Evolutionary conservation across 257 asterid species (phyloP).

Genomic region (Lithospermum erythrorhizon): DNA sequence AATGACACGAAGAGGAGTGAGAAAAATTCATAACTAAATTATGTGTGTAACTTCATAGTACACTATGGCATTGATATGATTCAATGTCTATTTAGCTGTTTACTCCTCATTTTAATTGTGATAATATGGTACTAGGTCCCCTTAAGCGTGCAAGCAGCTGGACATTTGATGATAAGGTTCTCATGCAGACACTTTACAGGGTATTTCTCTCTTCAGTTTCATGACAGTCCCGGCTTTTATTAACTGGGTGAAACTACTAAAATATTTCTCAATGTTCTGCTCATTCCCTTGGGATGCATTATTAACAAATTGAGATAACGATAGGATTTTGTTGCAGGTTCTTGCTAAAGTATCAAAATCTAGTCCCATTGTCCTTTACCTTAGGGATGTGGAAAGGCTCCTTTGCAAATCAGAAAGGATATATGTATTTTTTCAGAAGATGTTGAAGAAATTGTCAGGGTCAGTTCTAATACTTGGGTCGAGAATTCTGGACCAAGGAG

Average conservation of each 20-base stretch:
- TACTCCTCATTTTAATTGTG: neutral
- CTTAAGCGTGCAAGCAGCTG: conserved; percentile 54
- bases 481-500: conserved; percentile 38
- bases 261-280: neutral
- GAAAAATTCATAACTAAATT: neutral
- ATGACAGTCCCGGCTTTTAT: neutral
- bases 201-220: conserved; percentile 20
- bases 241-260: neutral
- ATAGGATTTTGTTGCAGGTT: conserved; percentile 37
- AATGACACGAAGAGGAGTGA: neutral
- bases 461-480: conserved; percentile 74
- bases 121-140: conserved; percentile 35
- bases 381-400: conserved; percentile 64
- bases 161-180: conserved; percentile 72
- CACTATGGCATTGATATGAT: too few species aligned
- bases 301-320: neutral
- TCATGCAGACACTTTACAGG: conserved; percentile 72
- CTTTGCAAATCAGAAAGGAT: conserved; percentile 49
- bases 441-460: conserved; percentile 67
- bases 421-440: conserved; percentile 59
- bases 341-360: conserved; percentile 47
- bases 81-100: neutral
- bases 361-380: conserved; percentile 55
- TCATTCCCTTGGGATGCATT: neutral
- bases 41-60: neutral